Conservation (phyloP, 805 yeast genomes). For the Wickerhamomyces bovis region DNA sequence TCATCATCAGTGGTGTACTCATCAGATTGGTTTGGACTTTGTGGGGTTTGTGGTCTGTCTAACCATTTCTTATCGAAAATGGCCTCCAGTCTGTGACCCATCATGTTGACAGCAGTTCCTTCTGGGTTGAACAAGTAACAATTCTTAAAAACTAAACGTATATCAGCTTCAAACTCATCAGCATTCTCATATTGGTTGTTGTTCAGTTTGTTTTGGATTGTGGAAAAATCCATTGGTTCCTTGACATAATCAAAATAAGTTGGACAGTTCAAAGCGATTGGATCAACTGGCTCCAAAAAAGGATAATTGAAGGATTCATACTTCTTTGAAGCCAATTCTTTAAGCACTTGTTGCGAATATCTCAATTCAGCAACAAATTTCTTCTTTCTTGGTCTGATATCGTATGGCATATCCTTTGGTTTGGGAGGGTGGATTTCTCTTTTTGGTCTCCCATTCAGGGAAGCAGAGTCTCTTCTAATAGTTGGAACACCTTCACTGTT, state of each 20-base stretch:
- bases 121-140: constrained; percentile 93
- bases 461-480: constrained; percentile 69
- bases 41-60: constrained; percentile 68
- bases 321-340: constrained; percentile 78
- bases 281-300: constrained; percentile 90
- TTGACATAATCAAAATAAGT: constrained; percentile 81
- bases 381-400: constrained; percentile 85
- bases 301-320: constrained; percentile 84
- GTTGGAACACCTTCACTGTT: constrained; percentile 46
- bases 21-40: constrained; percentile 22
- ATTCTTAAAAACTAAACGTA: constrained; percentile 77
- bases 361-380: constrained; percentile 85
- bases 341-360: constrained; percentile 75
- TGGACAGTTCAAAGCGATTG: constrained; percentile 89
- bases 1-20: constrained; percentile 33
- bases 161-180: constrained; percentile 80
- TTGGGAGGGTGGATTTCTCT: constrained; percentile 96
- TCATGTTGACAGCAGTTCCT: constrained; percentile 91
- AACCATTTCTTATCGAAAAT: constrained; percentile 85
- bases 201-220: constrained; percentile 71
- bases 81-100: constrained; percentile 90
- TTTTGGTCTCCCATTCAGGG: constrained; percentile 76
- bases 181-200: constrained; percentile 87
- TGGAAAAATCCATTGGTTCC: constrained; percentile 92
- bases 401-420: constrained; percentile 89